A percentile compares a stretch with the other conserved stretches of the same genome.
These are phyloP conservation scores for Nicotiana rustica DNA, from an alignment of 305 asterid species.

Conservation along the genomic window DNA sequence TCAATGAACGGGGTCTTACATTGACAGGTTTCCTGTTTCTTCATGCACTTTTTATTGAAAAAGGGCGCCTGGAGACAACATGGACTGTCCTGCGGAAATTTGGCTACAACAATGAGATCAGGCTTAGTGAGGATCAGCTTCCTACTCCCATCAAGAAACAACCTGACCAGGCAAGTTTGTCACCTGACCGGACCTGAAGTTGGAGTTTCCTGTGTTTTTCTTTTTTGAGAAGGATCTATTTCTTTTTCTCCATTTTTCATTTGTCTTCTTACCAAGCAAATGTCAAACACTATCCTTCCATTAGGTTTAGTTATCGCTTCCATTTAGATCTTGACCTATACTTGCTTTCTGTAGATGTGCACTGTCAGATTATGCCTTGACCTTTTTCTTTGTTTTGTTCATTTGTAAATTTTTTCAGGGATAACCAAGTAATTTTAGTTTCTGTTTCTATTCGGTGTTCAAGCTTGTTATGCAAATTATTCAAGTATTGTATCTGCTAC, in stretches of 20 bases:
- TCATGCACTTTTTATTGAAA: conserved; percentile 97
- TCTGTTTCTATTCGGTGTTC: background rate
- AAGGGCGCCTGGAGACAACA: conserved; percentile 97
- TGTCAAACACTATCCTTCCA: background rate
- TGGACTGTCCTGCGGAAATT: conserved; percentile 99
- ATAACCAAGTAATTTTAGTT: background rate
- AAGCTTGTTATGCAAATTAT: background rate
- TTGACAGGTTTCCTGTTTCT: conserved; percentile 97
- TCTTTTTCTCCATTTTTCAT: conserved; percentile 28
- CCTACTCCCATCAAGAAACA: conserved; percentile 81
- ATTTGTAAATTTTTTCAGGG: background rate
- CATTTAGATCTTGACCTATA: background rate
- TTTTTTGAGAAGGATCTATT: background rate
- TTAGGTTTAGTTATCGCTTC: background rate
- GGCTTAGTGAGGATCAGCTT: conserved; percentile 87
- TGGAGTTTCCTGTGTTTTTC: conserved; percentile 21
- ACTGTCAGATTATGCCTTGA: background rate
- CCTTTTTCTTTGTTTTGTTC: background rate
- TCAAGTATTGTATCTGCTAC: background rate
- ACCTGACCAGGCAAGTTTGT: conserved; percentile 84
- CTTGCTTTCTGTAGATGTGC: background rate
- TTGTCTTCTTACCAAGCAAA: background rate
- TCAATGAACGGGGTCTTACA: conserved; percentile 91
- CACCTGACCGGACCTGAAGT: background rate
- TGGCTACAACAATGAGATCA: conserved; percentile 93